Evolutionary conservation across 805 yeast species (phyloP), one percentile per base, ranked within the genome.

Genomic region (Brettanomyces anomalus): DNA sequence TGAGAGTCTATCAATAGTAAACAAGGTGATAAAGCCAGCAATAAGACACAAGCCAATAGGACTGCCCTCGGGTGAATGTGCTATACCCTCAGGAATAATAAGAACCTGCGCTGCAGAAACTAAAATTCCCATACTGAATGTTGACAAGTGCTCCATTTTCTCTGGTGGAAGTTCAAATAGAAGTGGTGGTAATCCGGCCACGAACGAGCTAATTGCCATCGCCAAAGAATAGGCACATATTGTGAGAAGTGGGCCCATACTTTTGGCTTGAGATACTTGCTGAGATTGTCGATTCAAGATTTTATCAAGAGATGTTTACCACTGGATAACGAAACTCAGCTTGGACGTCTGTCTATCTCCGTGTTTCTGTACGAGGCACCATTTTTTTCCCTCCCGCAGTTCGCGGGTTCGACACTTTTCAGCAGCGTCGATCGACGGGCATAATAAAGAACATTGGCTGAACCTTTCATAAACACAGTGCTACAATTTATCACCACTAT

Each of bases 61-160:
- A 5, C 35, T 58, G 17, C 52, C 52, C 34, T 55, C 53, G 8
- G 24, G 26, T 19, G 52, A 37, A 16, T 54, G 53, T 4, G 42
- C 42, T 10, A 46, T 53, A 1, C 85, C 86, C 55, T 81, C 88
- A 1, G 87, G 87, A 16, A 81, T 68, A 20, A 81, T 73, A 15
- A 81, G 64, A 8, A 72, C 65, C 42, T 80, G 57, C 1, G 82
- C 68, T 0, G 86, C 73, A 4, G 85, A 79, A 5, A 80, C 61
- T 41, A 81, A 64, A 17, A 81, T 61, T 1, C 87, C 87, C 50
- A 72, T 67, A 42, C 83, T 77, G 39, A 79, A 60, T 11, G 71
- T 61, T 3, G 84, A 72, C 5, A 76, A 56, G 33, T 54, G 49
- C 30, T 64, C 58, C 33, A 74, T 52, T 37, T 55, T 56, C 13